Conservation (phyloP, 2,329 filamentous ascomycete species). For the Hortaea sp. region DNA sequence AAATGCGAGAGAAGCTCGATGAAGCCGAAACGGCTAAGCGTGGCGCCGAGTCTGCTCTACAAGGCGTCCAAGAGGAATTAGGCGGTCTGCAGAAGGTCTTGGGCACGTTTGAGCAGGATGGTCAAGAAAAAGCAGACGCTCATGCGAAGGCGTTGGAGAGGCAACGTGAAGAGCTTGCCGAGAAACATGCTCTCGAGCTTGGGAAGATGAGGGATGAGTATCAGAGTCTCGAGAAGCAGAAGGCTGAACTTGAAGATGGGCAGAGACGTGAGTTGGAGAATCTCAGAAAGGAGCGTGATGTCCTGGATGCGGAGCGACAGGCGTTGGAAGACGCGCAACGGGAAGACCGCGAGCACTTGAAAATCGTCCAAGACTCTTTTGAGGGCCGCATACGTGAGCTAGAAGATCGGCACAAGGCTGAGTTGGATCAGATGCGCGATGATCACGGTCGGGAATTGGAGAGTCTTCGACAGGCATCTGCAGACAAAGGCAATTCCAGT, state of each 20-base stretch:
- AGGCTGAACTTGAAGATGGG: not conserved
- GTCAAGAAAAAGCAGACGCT: constrained; percentile 8
- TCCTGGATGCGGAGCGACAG: not conserved
- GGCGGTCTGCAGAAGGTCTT: constrained; percentile 12
- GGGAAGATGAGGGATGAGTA: not conserved
- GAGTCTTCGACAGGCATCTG: not conserved
- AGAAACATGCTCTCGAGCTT: constrained; percentile 1
- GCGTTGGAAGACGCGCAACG: not conserved
- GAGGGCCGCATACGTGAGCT: constrained; percentile 7
- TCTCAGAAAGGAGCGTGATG: not conserved
- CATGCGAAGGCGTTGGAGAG: constrained; percentile 6
- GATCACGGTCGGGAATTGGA: not conserved
- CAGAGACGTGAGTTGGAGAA: not conserved
- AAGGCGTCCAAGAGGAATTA: constrained; percentile 5
- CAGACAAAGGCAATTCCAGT: not conserved
- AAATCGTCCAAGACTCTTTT: too few species aligned
- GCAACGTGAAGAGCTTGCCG: constrained; percentile 2
- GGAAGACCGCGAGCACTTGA: too few species aligned
- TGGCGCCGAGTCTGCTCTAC: constrained; percentile 2
- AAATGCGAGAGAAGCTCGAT: constrained; percentile 6
- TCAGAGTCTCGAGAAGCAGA: not conserved
- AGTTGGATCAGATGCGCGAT: not conserved
- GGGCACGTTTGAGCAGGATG: constrained; percentile 10
- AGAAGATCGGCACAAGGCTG: constrained; percentile 9
- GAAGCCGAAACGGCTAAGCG: constrained; percentile 8